Conservation (phyloP, 257 asterid genomes). For the Gardenia jasminoides region DNA sequence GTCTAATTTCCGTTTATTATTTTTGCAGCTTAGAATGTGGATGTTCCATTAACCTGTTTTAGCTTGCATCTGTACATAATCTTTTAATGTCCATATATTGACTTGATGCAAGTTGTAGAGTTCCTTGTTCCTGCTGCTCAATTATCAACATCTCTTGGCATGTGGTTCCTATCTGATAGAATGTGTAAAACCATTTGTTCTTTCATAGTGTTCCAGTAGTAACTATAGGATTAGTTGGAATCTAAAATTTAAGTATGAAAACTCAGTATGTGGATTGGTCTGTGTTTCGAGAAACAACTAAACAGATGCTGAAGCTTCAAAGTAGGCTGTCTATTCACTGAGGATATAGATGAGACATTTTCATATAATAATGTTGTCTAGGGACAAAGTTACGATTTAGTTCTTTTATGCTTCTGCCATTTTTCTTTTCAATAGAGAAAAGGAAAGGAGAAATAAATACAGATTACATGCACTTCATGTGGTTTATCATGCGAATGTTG, state of each 20-base stretch:
- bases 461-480: background rate
- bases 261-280: background rate
- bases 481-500: background rate
- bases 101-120: background rate
- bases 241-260: background rate
- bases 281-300: background rate
- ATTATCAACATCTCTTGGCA: background rate
- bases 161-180: background rate
- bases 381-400: background rate
- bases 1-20: background rate
- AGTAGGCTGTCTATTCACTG: background rate
- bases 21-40: background rate
- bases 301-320: background rate
- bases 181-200: background rate
- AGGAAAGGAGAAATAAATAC: background rate
- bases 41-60: background rate
- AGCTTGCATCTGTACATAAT: background rate
- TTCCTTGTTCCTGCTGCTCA: conserved; percentile 2
- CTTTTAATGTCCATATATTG: background rate
- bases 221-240: background rate
- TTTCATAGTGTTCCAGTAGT: background rate
- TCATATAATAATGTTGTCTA: background rate
- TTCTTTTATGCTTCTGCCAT: background rate
- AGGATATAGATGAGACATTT: background rate
- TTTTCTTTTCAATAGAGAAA: background rate